These are phyloP conservation scores for Rhynchospora pubera DNA, from an alignment of 176 grass and related monocot species.

Conservation along the genomic window DNA sequence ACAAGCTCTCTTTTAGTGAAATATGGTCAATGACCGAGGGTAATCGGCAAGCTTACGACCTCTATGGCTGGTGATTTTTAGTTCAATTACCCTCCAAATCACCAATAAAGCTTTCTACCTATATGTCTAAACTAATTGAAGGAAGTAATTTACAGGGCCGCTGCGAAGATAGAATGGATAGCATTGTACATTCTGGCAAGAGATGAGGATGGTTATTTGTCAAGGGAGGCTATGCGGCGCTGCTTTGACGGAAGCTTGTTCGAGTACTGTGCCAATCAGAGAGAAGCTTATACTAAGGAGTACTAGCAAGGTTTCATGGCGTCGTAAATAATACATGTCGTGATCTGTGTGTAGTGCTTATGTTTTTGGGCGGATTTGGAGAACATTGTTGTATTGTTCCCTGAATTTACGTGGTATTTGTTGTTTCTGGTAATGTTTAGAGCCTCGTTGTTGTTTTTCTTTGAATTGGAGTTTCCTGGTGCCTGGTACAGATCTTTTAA, in stretches of 20 bases:
- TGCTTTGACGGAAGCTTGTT: conserved; percentile 26
- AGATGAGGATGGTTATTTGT: conserved; percentile 27
- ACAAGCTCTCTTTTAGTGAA: conserved; percentile 33
- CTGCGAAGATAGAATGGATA: conserved; percentile 14
- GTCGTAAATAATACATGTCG: neutral
- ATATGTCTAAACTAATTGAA: neutral
- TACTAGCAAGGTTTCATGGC: neutral
- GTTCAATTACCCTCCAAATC: neutral
- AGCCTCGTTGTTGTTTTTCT: neutral
- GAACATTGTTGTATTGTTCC: neutral
- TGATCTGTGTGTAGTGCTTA: neutral
- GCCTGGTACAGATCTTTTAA: too few species aligned
- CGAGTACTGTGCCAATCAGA: conserved; percentile 10
- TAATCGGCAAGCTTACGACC: conserved; percentile 17
- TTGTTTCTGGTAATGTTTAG: neutral
- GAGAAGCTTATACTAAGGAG: neutral
- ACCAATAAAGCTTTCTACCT: neutral
- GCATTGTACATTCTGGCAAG: conserved; percentile 23
- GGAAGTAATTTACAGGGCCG: neutral
- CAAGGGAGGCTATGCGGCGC: conserved; percentile 17
- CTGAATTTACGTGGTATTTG: neutral
- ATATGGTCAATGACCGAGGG: conserved; percentile 40
- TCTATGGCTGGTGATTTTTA: conserved; percentile 29
- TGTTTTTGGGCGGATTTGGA: neutral
- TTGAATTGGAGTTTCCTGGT: neutral